Base-by-base conservation (phyloP, 257 asterid species). In the Cordia subcordata region DNA sequence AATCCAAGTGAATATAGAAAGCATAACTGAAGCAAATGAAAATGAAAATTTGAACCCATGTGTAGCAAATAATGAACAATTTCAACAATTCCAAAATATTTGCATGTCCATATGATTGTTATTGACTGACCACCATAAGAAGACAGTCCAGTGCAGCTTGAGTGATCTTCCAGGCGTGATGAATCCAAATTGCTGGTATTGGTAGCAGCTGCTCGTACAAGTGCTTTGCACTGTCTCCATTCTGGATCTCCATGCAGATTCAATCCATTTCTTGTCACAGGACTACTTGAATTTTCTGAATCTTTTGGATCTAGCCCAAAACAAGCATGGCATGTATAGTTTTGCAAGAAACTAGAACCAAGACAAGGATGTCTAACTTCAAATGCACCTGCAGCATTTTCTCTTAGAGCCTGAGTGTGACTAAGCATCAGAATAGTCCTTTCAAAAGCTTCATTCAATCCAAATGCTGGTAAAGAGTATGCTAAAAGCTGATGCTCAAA, bases 351-450 rank as follows among this genome's bases (percentile, higher is more conserved):
- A 35, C 79, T 78, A 17, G 83, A 73, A 69, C 77, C 71, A 40
- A 88, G 85, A 69, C 96, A 88, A 0, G 96, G 96, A 73, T 88
- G 95, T 54, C 72, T 75, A 17, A 86, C 77, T 79, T 88, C 87
- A 60, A 80, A 66, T 68, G 61, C 21, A 15, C 88, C 82, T 27
- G 55, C 69, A 10, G 35, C 60, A 32, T 68, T 77, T 70, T 73
- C 84, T 49, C 68, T 45, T 5, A 73, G 58, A 11, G 82, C 79
- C 66, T 67, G 79, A 54, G 72, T 76, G 66, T 73, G 85, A 64
- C 91, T 86, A 11, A 88, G 79, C 87, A 83, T 75, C 39, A 65
- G 69, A 46, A 86, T 45, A 5, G 91, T 77, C 71, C 87, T 68
- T 60, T 80, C 91, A 72, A 88, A 86, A 53, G 95, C 96, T 77